Evolutionary conservation across 768 basidiomycete genomes (phyloP).

Genomic region (Tulasnella sp.): DNA sequence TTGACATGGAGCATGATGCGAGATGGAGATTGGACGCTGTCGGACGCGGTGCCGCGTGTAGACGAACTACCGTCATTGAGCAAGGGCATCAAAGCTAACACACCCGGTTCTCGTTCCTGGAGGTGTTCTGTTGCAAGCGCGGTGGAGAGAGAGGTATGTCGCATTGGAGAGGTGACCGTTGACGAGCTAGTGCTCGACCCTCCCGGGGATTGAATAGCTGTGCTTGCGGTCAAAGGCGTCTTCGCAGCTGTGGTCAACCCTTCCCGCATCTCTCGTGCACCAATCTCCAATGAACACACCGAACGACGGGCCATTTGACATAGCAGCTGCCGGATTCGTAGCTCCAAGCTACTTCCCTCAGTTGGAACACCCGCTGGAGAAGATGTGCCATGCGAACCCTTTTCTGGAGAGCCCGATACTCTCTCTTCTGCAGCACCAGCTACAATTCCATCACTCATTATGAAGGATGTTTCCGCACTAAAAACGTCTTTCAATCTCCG

Average conservation of each 20-base stretch:
- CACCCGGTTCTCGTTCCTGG: neutral
- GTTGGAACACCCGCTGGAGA: neutral
- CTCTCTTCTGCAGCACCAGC: constrained; percentile 16
- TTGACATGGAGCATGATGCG: too few relatives aligned
- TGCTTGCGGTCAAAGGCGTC: neutral
- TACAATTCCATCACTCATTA: constrained; percentile 16
- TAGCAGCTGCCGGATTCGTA: neutral
- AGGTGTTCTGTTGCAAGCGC: neutral
- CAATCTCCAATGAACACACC: neutral
- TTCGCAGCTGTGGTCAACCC: neutral
- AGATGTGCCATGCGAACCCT: too few relatives aligned
- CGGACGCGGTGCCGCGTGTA: too few relatives aligned
- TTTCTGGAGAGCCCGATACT: too few relatives aligned
- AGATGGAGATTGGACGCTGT: too few relatives aligned
- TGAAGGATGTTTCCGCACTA: neutral
- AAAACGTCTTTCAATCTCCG: neutral
- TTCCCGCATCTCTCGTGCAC: neutral
- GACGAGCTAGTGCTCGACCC: neutral
- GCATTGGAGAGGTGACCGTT: constrained; percentile 1
- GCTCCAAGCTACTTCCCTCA: neutral
- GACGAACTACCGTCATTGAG: neutral
- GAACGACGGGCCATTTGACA: constrained; percentile 2
- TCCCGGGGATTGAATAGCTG: too few relatives aligned
- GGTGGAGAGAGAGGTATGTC: neutral
- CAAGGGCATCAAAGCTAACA: neutral